These are phyloP conservation scores for Colletotrichum incanum DNA, from an alignment of 2,329 filamentous ascomycete genomes.

Conservation along the genomic window DNA sequence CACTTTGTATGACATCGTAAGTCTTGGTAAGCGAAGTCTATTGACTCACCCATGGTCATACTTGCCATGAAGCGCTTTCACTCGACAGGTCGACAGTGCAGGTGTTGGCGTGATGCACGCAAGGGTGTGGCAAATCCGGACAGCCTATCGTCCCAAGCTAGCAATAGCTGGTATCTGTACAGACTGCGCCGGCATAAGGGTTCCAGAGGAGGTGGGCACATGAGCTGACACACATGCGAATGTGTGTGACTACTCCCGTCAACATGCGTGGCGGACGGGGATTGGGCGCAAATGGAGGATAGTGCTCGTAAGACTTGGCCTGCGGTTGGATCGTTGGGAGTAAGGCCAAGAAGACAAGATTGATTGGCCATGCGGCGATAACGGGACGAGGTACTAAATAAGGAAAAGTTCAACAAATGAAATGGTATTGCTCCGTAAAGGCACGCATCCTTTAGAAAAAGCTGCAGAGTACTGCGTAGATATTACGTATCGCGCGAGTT, in stretches of 20 bases:
- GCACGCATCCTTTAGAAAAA: not conserved
- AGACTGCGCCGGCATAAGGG: not conserved
- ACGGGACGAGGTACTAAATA: not conserved
- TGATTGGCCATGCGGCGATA: not conserved
- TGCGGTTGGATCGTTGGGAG: not conserved
- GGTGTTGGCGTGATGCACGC: slow-evolving; percentile 11
- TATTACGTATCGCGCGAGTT: not conserved
- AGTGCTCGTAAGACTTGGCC: slow-evolving; percentile 4
- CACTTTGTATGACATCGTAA: not conserved
- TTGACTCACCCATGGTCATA: slow-evolving; percentile 10
- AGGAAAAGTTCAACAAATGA: not conserved
- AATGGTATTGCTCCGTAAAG: not conserved
- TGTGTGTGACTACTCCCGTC: not conserved
- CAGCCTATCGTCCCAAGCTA: slow-evolving; percentile 5
- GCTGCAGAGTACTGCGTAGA: not conserved
- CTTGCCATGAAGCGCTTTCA: not conserved
- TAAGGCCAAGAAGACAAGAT: not conserved
- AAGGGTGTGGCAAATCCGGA: slow-evolving; percentile 12
- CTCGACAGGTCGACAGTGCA: slow-evolving; percentile 16
- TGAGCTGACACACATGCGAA: not conserved
- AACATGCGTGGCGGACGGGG: slow-evolving; percentile 19
- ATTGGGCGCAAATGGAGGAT: slow-evolving; percentile 10
- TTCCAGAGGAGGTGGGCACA: not conserved
- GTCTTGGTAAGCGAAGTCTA: not conserved
- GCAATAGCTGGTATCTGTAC: slow-evolving; percentile 20